Evolutionary conservation across 345 rosid species (phyloP), one percentile per base, ranked within the genome.

Genomic region (Populus nigra): DNA sequence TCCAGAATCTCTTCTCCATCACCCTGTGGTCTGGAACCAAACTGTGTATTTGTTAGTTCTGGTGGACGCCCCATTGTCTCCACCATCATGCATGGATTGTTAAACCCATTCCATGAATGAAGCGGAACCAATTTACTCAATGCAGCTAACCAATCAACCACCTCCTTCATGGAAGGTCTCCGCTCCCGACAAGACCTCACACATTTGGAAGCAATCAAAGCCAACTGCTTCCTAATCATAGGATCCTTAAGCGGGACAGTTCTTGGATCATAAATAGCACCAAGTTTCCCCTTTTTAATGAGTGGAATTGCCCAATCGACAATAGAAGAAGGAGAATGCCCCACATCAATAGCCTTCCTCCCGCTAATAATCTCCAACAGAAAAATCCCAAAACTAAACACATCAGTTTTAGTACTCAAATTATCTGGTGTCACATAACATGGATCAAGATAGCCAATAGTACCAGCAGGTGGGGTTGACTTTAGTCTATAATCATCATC

Each of bases 391-490:
- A 90, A 96, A 86, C 99, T 96, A 79, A 94, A 96, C 47, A 96
- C 99, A 80, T 96, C 99, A 8, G 94, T 90, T 83, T 96, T 96
- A 0, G 97, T 92, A 79, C 99, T 96, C 83, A 96, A 79, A 77
- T 93, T 88, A 81, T 93, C 98, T 1, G 98, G 97, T n/a, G 99
- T 96, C 13, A 93, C 97, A 83, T 96, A 96, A 57, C 93, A 88
- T 27, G 99, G 99, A 84, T 96, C 99, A 1, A 96, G 90, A 85
- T 96, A 96, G 1, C 99, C 99, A 49, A 96, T 91, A 2, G 99
- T 96, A 25, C 99, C 99, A 1, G 99, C 99, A 0, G 99, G 99
- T 0, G 99, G 99, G 18, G 98, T 96, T 31, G 99, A 92, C 82
- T 87, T 89, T 73, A 94, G 86, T 35, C 82, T 83, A 79, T 72